Evolutionary conservation across 176 grass and related monocot species (phyloP).

Genomic region (Elymus sibiricus): DNA sequence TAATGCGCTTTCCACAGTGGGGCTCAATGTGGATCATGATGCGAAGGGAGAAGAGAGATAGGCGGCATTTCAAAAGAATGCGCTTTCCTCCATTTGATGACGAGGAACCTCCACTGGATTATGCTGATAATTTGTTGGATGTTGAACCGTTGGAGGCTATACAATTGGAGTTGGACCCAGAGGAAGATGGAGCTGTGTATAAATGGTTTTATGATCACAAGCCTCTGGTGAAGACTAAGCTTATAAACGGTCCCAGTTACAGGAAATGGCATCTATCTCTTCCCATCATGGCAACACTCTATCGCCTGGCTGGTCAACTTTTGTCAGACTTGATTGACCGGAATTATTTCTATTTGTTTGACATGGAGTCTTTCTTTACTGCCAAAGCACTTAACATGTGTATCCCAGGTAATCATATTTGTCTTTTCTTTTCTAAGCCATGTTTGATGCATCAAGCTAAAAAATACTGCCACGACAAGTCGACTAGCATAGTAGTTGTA

Average conservation of each 20-base stretch:
- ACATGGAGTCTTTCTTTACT: slow-evolving; percentile 98
- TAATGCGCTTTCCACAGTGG: slow-evolving; percentile 58
- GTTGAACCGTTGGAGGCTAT: slow-evolving; percentile 95
- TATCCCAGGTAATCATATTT: slow-evolving; percentile 70
- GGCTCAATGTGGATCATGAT: slow-evolving; percentile 99
- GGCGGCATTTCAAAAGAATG: slow-evolving; percentile 97
- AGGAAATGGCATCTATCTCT: slow-evolving; percentile 94
- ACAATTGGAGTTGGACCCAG: slow-evolving; percentile 80
- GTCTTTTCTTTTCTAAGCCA: slow-evolving; percentile 4
- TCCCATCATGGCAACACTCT: slow-evolving; percentile 96
- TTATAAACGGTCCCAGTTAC: slow-evolving; percentile 98
- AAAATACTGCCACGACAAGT: neutral
- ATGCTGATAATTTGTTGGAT: slow-evolving; percentile 98
- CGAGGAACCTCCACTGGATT: slow-evolving; percentile 93
- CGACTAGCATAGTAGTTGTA: neutral
- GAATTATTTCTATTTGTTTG: slow-evolving; percentile 96
- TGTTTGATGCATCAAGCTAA: neutral
- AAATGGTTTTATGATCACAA: slow-evolving; percentile 99
- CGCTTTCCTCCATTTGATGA: slow-evolving; percentile 99
- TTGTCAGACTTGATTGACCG: slow-evolving; percentile 86
- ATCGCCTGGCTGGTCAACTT: slow-evolving; percentile 92
- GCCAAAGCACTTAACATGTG: slow-evolving; percentile 99
- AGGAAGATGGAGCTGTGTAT: slow-evolving; percentile 96
- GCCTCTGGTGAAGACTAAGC: slow-evolving; percentile 93
- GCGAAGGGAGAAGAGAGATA: slow-evolving; percentile 91